phyloP scores from a whole-genome alignment of 331 rosid genomes.

The Telfairia occidentalis region DNA sequence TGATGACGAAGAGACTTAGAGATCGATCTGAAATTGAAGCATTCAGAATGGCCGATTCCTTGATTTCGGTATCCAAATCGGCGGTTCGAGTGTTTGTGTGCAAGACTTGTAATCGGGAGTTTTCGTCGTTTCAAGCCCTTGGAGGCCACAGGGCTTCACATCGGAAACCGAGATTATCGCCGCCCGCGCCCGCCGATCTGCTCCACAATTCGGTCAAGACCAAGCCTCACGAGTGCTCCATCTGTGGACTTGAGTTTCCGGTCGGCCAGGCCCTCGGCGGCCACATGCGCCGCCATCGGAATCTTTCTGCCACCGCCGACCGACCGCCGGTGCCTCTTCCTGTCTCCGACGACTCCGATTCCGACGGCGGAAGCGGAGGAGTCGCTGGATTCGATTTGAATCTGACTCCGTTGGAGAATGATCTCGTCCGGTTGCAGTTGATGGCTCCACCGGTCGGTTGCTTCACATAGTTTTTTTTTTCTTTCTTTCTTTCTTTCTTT shows the following conservation, averaged over 20 bases:
- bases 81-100: slow-evolving; percentile 23
- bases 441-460: slow-evolving; percentile 14
- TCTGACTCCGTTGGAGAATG: slow-evolving; percentile 35
- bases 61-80: neutral
- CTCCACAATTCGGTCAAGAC: slow-evolving; percentile 16
- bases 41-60: neutral
- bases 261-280: slow-evolving; percentile 89
- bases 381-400: slow-evolving; percentile 39
- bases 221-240: slow-evolving; percentile 44
- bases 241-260: slow-evolving; percentile 58
- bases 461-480: neutral
- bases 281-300: slow-evolving; percentile 78
- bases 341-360: slow-evolving; percentile 25
- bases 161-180: slow-evolving; percentile 37
- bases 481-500: neutral
- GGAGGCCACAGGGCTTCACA: slow-evolving; percentile 92
- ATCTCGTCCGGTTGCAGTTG: slow-evolving; percentile 27
- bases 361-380: slow-evolving; percentile 14
- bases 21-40: neutral
- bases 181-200: neutral
- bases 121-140: slow-evolving; percentile 70
- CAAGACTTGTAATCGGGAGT: slow-evolving; percentile 49
- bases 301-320: neutral
- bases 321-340: neutral
- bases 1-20: neutral